Evolutionary conservation across 805 yeast species (phyloP).

Genomic region (Metschnikowia sp.): DNA sequence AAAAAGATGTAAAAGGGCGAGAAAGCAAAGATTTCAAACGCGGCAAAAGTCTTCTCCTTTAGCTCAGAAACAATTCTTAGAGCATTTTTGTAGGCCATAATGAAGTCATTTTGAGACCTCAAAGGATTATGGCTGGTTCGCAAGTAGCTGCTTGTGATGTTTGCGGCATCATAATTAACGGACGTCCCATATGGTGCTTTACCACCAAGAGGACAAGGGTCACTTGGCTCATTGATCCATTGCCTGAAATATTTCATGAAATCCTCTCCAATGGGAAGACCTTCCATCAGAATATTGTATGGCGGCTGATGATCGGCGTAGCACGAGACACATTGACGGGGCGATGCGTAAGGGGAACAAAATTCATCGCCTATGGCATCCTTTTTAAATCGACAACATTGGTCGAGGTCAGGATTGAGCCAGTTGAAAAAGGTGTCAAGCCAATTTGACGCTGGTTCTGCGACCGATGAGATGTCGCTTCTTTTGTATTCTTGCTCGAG

Average conservation of each 20-base stretch:
- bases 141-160: constrained; percentile 60
- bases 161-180: constrained; percentile 33
- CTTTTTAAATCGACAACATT: constrained; percentile 76
- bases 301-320: constrained; percentile 53
- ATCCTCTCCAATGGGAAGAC: constrained; percentile 70
- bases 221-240: constrained; percentile 84
- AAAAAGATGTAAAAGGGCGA: constrained; percentile 92
- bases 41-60: constrained; percentile 27
- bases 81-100: constrained; percentile 72
- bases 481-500: constrained; percentile 82
- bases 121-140: constrained; percentile 78
- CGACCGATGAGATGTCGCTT: constrained; percentile 57
- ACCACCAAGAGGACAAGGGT: constrained; percentile 93
- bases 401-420: constrained; percentile 81
- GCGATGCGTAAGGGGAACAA: constrained; percentile 65
- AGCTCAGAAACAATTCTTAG: constrained; percentile 61
- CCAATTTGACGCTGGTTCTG: constrained; percentile 89
- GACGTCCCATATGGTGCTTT: constrained; percentile 79
- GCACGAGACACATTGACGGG: constrained; percentile 72
- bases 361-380: constrained; percentile 38
- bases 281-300: constrained; percentile 74
- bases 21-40: constrained; percentile 72
- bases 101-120: constrained; percentile 80
- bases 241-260: constrained; percentile 70
- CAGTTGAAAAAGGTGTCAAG: constrained; percentile 85